Evolutionary conservation across 768 basidiomycete genomes (phyloP).

Genomic region (Antrodiella citrinella): DNA sequence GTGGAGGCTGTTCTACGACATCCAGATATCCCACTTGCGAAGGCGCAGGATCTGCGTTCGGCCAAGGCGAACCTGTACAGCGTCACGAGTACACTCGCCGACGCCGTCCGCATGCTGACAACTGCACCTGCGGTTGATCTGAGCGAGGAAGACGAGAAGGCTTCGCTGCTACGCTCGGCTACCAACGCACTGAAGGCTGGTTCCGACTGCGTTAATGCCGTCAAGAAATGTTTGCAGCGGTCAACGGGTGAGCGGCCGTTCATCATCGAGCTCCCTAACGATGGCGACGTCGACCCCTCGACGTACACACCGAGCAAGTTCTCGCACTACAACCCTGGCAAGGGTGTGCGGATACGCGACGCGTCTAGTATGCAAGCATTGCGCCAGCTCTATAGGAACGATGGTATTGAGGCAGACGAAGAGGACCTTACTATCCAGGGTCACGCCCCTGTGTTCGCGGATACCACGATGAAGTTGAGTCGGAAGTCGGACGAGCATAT

Average conservation of each 20-base stretch:
- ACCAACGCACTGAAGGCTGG: conserved; percentile 84
- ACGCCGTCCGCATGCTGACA: conserved; percentile 77
- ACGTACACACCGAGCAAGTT: conserved; percentile 43
- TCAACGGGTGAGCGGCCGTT: conserved; percentile 55
- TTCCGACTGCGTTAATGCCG: conserved; percentile 80
- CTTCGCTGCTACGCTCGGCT: conserved; percentile 70
- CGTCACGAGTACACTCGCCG: conserved; percentile 79
- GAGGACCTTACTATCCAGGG: conserved; percentile 60
- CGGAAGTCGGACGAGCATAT: neutral
- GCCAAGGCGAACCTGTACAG: conserved; percentile 80
- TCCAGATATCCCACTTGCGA: conserved; percentile 56
- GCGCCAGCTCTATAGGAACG: conserved; percentile 26
- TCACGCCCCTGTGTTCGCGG: conserved; percentile 26
- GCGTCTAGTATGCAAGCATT: conserved; percentile 23
- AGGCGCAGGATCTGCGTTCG: conserved; percentile 53
- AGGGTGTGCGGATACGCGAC: conserved; percentile 20
- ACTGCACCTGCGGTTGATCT: conserved; percentile 33
- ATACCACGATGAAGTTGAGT: conserved; percentile 7
- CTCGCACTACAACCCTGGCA: conserved; percentile 19
- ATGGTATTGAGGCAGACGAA: conserved; percentile 36
- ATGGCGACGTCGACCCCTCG: conserved; percentile 35
- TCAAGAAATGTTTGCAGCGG: conserved; percentile 72
- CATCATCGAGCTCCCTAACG: conserved; percentile 52
- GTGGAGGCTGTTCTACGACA: conserved; percentile 84
- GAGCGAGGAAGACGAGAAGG: conserved; percentile 80